Evolutionary conservation across 345 rosid species (phyloP), one percentile per base, ranked within the genome.

Genomic region (Murraya koenigii): DNA sequence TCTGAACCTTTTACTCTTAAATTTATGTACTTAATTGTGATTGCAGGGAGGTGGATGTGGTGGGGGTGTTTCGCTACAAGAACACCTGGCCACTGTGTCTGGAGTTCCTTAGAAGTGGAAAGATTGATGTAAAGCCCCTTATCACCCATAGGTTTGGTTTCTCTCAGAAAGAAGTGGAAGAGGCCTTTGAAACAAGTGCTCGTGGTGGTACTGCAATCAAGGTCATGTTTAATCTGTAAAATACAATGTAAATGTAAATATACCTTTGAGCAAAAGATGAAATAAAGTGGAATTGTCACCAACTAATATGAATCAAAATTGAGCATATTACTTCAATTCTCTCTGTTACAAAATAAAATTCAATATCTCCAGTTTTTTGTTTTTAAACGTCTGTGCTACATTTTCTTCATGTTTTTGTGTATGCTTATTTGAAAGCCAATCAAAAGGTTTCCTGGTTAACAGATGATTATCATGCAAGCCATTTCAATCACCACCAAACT

Each of bases 71-170:
- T 82, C 84, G 93, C 67, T 94, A 94, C 77, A 89, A 86, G 85
- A 92, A 92, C 86, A 91, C 99, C n/a, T 92, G 95, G 93, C 97
- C 98, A 1, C 77, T 92, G 41, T 94, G 99, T 90, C 78, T 94
- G 13, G 91, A 91, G 82, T 87, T 94, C 56, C 65, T 92, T 28
- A 86, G 87, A 71, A 94, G 88, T 8, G 97, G 97, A 8, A 91
- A 91, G 90, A 88, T 96, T 65, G 93, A 96, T 52, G 93, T 92
- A 22, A 92, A 92, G 82, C 97, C 97, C 3, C 84, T 94, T 74
- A 90, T 96, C 82, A 96, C 97, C 20, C 97, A 94, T 79, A 87
- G 97, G 85, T 94, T 89, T 62, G 90, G 92, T 59, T 94, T 92
- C 88, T 88, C 97, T 8, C 98, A 91, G 80, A 84, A 86, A 84